Evolutionary conservation across 305 asterid genomes (phyloP).

Genomic region (Plantago lanceolata): DNA sequence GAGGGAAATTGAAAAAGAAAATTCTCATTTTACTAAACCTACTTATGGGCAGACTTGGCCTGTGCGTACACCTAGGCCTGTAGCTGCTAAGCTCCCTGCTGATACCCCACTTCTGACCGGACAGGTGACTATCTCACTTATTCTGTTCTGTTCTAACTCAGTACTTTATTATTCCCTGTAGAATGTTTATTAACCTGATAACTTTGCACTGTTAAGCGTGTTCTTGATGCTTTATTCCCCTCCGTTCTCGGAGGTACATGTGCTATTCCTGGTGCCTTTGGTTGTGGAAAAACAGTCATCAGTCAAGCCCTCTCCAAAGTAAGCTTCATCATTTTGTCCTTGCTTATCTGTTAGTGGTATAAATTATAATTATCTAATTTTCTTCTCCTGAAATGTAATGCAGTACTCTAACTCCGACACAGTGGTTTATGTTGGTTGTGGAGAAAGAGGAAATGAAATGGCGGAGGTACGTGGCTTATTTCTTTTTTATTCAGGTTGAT

Average conservation of each 20-base stretch:
- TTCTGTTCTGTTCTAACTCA: neutral
- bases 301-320: constrained; percentile 99
- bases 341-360: constrained; percentile 16
- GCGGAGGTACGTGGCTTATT: constrained; percentile 65
- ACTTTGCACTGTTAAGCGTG: constrained; percentile 62
- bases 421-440: constrained; percentile 98
- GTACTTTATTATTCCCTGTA: neutral
- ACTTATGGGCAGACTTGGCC: constrained; percentile 74
- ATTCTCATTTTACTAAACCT: constrained; percentile 24
- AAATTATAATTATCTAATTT: constrained; percentile 21
- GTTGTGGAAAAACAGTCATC: constrained; percentile 98
- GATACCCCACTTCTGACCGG: constrained; percentile 98
- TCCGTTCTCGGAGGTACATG: constrained; percentile 99
- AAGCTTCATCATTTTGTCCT: constrained; percentile 30
- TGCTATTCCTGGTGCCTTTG: constrained; percentile 99
- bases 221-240: constrained; percentile 96
- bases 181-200: constrained; percentile 25
- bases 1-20: constrained; percentile 4
- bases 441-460: constrained; percentile 99
- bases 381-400: constrained; percentile 26
- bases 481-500: constrained; percentile 20
- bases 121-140: constrained; percentile 54
- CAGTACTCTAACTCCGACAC: constrained; percentile 99
- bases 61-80: constrained; percentile 95
- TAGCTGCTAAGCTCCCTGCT: constrained; percentile 92